Conservation (phyloP, 75 land plant genomes). For the Sequoia sempervirens region DNA sequence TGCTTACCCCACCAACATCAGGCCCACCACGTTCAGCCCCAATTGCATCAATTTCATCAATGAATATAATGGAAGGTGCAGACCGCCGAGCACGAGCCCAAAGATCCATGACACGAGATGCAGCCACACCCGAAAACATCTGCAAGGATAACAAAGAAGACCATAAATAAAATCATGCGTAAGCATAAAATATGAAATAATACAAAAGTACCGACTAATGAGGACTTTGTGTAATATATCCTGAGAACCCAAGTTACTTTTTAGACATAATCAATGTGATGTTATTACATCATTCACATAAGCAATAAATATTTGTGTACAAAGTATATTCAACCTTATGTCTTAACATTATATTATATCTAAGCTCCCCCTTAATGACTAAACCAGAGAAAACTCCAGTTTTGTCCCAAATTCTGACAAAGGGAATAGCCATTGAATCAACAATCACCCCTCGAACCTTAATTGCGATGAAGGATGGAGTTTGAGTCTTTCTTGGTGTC, state of each 20-base stretch:
- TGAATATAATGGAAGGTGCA: constrained; percentile 94
- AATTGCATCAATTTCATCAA: constrained; percentile 99
- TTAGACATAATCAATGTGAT: no score
- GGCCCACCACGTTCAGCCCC: constrained; percentile 98
- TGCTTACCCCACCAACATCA: constrained; percentile 95
- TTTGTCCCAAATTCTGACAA: no score
- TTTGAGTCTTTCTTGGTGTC: no score
- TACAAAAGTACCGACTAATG: background rate
- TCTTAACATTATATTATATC: no score
- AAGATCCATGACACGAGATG: constrained; percentile 92
- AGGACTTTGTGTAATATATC: background rate
- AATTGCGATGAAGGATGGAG: no score
- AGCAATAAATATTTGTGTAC: no score
- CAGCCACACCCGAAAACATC: constrained; percentile 99
- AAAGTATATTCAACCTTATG: no score
- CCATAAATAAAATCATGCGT: background rate
- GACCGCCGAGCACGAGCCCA: constrained; percentile 81
- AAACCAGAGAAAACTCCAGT: no score
- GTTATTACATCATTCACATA: no score
- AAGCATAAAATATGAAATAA: background rate
- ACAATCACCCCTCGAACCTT: no score
- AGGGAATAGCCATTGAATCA: no score
- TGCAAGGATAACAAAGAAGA: constrained; percentile 16
- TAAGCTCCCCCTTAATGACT: no score
- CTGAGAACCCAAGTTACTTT: background rate